Base-by-base conservation (phyloP, 2,329 filamentous ascomycete species). In the Xylariaceae sp. region DNA sequence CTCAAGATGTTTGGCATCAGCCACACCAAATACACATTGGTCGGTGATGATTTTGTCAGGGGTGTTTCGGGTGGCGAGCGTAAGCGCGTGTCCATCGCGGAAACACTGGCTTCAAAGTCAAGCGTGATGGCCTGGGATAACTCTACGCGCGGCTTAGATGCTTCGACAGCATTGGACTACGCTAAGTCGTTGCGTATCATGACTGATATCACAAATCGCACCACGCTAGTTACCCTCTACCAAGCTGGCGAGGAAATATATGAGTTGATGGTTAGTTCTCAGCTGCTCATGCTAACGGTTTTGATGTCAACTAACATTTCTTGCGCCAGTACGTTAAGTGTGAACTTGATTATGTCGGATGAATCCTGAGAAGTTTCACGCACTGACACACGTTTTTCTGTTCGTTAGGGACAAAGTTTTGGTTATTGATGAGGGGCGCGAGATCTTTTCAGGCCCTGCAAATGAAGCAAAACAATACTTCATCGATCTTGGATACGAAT, bases 111-210 rank as follows among this genome's bases (percentile, higher is more conserved):
- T 5, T 87, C 87, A 6, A 87, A 88, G 67, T 84, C 84, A 1
- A 84, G 86, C 0, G 84, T 92, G 1, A 83, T 88, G 33, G 86
- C 84, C 56, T 92, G 87, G 87, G 89, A 93, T 60, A 93, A 93
- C 67, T 86, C 82, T 0, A 93, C 88, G 0, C 77, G 89, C 44
- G 89, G 89, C n/a, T 74, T 93, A 0, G 89, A 94, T 64, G 86
- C 88, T 1, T 88, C 84, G 1, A 92, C 88, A 0, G 89, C 89
- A 5, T 75, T 92, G 5, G 88, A 92, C 63, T 93, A 89, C 60
- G 87, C 85, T 10, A 86, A 84, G 51, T 85, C 82, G 1, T 73
- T 88, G 2, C 78, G 84, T 13, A 79, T 86, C 53, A 88, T 91
- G 82, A 92, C 89, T 3, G 86, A 91, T 55, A 81, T 91, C 55